Conservation (phyloP, 345 rosid genomes). For the Linum usitatissimum region DNA sequence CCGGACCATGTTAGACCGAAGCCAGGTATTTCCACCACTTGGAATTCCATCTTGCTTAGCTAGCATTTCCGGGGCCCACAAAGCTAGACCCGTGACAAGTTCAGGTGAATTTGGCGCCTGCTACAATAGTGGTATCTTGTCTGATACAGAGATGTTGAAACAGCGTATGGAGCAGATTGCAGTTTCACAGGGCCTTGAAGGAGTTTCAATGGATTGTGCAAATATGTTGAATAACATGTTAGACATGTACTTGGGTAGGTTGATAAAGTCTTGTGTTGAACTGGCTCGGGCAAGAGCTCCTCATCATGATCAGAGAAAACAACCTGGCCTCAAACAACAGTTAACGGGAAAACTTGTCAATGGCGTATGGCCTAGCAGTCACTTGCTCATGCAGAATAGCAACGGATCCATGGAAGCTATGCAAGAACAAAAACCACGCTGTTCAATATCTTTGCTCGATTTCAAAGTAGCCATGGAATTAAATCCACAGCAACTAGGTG, state of each 20-base stretch:
- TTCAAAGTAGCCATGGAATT: slow-evolving; percentile 19
- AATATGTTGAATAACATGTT: slow-evolving; percentile 28
- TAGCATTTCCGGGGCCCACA: slow-evolving; percentile 16
- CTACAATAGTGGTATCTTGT: slow-evolving; percentile 27
- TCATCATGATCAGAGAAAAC: slow-evolving; percentile 15
- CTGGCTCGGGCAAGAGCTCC: slow-evolving; percentile 20
- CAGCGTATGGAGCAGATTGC: slow-evolving; percentile 35
- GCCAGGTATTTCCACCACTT: slow-evolving; percentile 27
- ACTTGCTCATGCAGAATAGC: slow-evolving; percentile 13
- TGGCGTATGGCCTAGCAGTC: slow-evolving; percentile 22
- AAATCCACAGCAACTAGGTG: slow-evolving; percentile 37
- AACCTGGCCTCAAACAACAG: slow-evolving; percentile 15
- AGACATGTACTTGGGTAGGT: slow-evolving; percentile 31
- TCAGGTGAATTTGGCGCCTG: slow-evolving; percentile 15
- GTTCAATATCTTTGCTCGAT: slow-evolving; percentile 24
- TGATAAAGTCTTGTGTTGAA: slow-evolving; percentile 36
- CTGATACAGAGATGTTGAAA: slow-evolving; percentile 24
- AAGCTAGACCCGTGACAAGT: slow-evolving; percentile 8
- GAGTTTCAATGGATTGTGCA: slow-evolving; percentile 33
- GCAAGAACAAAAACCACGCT: slow-evolving; percentile 16
- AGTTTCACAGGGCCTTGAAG: slow-evolving; percentile 30
- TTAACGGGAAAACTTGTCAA: slow-evolving; percentile 19
- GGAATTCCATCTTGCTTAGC: slow-evolving; percentile 29
- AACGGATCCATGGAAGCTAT: slow-evolving; percentile 8
- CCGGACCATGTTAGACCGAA: slow-evolving; percentile 10